Conservation (phyloP, 805 yeast species). For the Suhomyces faveliae region DNA sequence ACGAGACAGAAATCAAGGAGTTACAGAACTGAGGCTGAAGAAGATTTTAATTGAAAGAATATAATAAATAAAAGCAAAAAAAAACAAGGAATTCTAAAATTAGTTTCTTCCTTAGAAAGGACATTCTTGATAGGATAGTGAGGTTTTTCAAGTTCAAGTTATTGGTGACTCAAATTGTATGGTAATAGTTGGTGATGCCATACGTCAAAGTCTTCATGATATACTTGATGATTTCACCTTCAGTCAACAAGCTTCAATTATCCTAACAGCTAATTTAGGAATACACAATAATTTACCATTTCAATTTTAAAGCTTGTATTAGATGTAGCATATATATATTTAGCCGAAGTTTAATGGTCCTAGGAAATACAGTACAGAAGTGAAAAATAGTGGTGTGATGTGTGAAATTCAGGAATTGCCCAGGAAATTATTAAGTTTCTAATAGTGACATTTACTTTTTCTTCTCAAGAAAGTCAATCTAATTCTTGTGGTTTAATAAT, state of each 20-base stretch:
- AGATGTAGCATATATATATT: neutral
- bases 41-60: too few relatives aligned
- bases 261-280: neutral
- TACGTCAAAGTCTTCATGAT: neutral
- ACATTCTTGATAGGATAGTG: neutral
- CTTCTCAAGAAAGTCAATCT: neutral
- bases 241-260: neutral
- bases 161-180: neutral
- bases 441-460: neutral
- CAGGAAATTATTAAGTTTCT: neutral
- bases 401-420: neutral
- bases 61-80: neutral
- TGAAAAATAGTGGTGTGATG: neutral
- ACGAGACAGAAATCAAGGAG: constrained; percentile 84
- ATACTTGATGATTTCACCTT: neutral
- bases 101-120: neutral
- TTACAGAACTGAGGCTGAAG: constrained; percentile 30
- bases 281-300: neutral
- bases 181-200: neutral
- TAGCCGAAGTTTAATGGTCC: too few relatives aligned
- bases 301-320: neutral
- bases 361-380: neutral
- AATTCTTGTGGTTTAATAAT: neutral
- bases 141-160: neutral
- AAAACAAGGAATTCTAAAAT: neutral